Conservation (phyloP, 352 stramenopile genomes). For the Phytophthora cajani region DNA sequence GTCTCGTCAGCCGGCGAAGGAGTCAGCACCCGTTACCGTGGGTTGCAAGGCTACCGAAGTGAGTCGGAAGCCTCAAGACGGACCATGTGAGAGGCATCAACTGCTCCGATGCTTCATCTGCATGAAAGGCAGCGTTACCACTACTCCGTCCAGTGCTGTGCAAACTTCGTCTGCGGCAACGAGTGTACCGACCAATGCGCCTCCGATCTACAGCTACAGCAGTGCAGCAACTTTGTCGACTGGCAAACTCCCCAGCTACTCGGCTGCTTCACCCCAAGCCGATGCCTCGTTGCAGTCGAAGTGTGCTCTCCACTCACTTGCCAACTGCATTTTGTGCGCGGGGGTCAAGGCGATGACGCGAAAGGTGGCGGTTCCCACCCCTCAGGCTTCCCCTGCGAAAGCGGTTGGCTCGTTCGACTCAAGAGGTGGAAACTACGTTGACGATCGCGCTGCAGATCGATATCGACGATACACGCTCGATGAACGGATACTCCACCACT, state of each 20-base stretch:
- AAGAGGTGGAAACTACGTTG: constrained; percentile 4
- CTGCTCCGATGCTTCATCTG: constrained; percentile 76
- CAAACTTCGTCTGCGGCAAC: not conserved
- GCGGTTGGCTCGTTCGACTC: not conserved
- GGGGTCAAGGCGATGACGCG: constrained; percentile 41
- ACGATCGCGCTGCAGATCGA: constrained; percentile 21
- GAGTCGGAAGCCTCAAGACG: constrained; percentile 18
- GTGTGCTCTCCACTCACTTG: constrained; percentile 61
- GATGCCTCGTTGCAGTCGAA: constrained; percentile 26
- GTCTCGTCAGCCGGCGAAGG: not conserved
- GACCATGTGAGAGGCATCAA: constrained; percentile 55
- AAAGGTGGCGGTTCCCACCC: constrained; percentile 17
- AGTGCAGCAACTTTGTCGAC: not conserved
- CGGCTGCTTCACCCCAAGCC: constrained; percentile 1
- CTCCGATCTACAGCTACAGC: constrained; percentile 9
- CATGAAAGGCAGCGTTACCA: constrained; percentile 26
- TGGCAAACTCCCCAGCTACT: not conserved
- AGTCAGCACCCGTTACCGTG: not conserved
- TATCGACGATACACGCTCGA: constrained; percentile 45
- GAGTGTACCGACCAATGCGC: not conserved
- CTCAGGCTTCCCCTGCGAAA: constrained; percentile 25
- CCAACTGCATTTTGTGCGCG: constrained; percentile 78
- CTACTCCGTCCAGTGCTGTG: not conserved
- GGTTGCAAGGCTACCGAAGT: not conserved
- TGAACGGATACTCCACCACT: constrained; percentile 27